A percentile compares a stretch with the other conserved stretches of the same genome.
phyloP scores from a whole-genome alignment of 441 rosid species.

The Euphorbia schlechtendalii region DNA sequence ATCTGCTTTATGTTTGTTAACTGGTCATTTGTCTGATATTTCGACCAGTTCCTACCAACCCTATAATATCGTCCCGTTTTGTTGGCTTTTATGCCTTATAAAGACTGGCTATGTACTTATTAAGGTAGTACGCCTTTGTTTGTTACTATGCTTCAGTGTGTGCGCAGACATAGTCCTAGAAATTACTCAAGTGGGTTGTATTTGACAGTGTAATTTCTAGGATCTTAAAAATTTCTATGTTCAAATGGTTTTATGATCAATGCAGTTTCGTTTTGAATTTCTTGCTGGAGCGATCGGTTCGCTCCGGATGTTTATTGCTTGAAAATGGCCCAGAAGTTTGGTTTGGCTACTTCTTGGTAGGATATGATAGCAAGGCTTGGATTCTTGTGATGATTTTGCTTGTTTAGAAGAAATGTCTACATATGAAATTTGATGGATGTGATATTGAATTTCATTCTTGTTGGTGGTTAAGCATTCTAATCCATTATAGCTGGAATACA shows the following conservation, averaged over 20 bases:
- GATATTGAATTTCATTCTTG: not conserved
- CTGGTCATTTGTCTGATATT: conserved; percentile 88
- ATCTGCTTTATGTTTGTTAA: conserved; percentile 90
- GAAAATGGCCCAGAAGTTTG: not conserved
- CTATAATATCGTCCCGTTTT: conserved; percentile 11
- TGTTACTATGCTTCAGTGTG: conserved; percentile 15
- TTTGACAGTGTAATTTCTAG: conserved; percentile 1
- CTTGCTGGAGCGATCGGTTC: no score
- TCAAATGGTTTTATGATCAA: not conserved
- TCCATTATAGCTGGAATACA: conserved; percentile 1
- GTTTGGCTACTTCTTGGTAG: not conserved
- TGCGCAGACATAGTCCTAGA: conserved; percentile 8
- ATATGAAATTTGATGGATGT: not conserved
- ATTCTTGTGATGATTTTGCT: not conserved
- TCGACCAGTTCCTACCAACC: conserved; percentile 9
- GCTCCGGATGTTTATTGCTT: not conserved
- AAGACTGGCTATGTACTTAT: conserved; percentile 15
- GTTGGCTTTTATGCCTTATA: conserved; percentile 26
- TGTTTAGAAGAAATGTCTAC: not conserved
- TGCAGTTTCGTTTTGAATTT: not conserved
- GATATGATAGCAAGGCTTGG: not conserved
- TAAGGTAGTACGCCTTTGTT: conserved; percentile 5
- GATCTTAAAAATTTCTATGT: not conserved
- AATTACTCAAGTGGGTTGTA: conserved; percentile 8
- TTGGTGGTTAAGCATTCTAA: conserved; percentile 1